Conservation (phyloP, 139 green algal genomes). For the Haematococcus sp. region DNA sequence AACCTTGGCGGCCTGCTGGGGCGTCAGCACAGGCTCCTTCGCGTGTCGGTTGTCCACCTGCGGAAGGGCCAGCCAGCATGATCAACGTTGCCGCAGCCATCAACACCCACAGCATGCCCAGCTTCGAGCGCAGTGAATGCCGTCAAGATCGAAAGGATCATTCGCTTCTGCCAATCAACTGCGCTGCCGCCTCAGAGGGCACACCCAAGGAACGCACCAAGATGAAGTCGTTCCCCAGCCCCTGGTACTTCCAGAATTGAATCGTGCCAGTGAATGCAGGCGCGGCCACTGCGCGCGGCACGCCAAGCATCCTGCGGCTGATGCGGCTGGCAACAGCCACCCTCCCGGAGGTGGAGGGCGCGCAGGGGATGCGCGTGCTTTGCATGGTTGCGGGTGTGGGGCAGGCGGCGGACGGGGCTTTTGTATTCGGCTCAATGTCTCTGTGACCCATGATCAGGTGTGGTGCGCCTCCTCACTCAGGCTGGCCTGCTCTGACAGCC, state of each 20-base stretch:
- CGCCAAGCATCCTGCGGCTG: neutral
- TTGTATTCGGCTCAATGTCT: too few species aligned
- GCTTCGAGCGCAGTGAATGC: neutral
- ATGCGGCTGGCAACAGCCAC: neutral
- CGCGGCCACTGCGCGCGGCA: neutral
- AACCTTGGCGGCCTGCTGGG: conserved; percentile 77
- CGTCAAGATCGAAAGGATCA: too few species aligned
- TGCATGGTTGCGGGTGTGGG: neutral
- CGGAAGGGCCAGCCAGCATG: neutral
- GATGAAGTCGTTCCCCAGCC: conserved; percentile 98
- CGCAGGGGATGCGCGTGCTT: neutral
- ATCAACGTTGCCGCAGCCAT: neutral
- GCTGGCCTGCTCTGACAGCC: too few species aligned
- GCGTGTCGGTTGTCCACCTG: conserved; percentile 91
- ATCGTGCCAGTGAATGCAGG: conserved; percentile 7
- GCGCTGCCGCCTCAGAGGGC: too few species aligned
- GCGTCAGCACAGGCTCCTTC: conserved; percentile 66
- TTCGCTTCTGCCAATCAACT: too few species aligned
- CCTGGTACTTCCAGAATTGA: conserved; percentile 96
- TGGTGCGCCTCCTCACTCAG: too few species aligned
- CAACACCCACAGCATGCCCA: neutral
- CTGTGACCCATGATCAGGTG: too few species aligned
- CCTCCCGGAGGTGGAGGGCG: neutral
- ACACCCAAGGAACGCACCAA: conserved; percentile 77
- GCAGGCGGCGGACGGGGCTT: too few species aligned